These are phyloP conservation scores for Fusarium setosum DNA, from an alignment of 2,329 filamentous ascomycete species.

Conservation along the genomic window DNA sequence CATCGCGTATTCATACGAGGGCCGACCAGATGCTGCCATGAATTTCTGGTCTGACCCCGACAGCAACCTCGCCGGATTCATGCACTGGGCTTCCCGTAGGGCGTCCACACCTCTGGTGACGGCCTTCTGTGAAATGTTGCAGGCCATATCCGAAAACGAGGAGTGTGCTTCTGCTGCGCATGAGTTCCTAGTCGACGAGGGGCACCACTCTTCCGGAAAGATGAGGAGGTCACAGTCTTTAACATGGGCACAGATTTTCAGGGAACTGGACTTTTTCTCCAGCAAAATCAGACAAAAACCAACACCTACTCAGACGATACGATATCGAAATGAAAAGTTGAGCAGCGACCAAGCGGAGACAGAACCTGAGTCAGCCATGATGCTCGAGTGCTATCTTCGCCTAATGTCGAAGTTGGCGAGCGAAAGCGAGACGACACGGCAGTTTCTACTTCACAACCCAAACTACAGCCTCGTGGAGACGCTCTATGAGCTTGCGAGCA, in stretches of 20 bases:
- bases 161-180: constrained; percentile 88
- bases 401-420: constrained; percentile 85
- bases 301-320: constrained; percentile 50
- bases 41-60: constrained; percentile 94
- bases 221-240: constrained; percentile 86
- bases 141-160: constrained; percentile 85
- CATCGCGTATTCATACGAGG: constrained; percentile 91
- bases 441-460: constrained; percentile 76
- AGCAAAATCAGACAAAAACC: constrained; percentile 81
- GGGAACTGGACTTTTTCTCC: constrained; percentile 87
- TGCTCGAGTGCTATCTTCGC: constrained; percentile 94
- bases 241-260: constrained; percentile 93
- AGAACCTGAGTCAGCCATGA: constrained; percentile 94
- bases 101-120: constrained; percentile 96
- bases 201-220: constrained; percentile 77
- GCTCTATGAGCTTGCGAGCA: constrained; percentile 82
- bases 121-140: constrained; percentile 96
- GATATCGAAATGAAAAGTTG: constrained; percentile 69
- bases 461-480: constrained; percentile 77
- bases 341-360: constrained; percentile 76
- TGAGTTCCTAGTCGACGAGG: constrained; percentile 89
- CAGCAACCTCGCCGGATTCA: constrained; percentile 91
- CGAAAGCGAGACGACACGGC: constrained; percentile 77
- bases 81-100: constrained; percentile 95
- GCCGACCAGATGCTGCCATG: constrained; percentile 83